Base-by-base conservation (phyloP, 2,329 filamentous ascomycete genomes). In the Cytospora piceicola region DNA sequence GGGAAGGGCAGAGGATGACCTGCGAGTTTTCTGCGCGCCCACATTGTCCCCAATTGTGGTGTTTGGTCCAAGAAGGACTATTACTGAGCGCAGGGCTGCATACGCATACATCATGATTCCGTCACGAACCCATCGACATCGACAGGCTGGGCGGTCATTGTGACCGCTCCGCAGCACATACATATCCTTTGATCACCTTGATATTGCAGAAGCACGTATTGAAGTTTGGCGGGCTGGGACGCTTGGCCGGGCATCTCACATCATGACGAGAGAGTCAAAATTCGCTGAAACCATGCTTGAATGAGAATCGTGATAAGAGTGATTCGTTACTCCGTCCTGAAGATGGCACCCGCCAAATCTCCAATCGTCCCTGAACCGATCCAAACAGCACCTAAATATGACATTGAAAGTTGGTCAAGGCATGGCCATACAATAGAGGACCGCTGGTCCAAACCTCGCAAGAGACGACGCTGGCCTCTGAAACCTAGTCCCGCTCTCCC, bases 281-380 rank as follows among this genome's bases (percentile, higher is more conserved):
- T 14, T 49, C 9, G 22, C 46, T 24, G n/a, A 11, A 7, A 14
- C 20, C 46, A 20, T 22, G n/a, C 46, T 46, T 46, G n/a, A 46
- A 22, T 39, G 36, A 5, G 8, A 42, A 7, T 42, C 39, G 20
- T 42, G 39, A n/a, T 20, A 42, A 42, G 39, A 42, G 39, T 42
- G 20, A 49, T 24, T 24, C 8, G 12, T 49, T 49, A 22, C 46
- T 22, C 46, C 46, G 9, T 49, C n/a, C n/a, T 22, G 46, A n/a
- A 49, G 46, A 49, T 49, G n/a, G 46, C 46, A 49, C 46, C 46
- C 12, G 46, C 46, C 46, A 12, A 49, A 49, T 24, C 46, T 49
- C 46, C 46, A 24, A 22, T 9, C 46, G n/a, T 24, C 46, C 46
- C 46, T 49, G 46, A 49, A 49, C 22, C 46, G 46, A 24, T 49